phyloP scores from a whole-genome alignment of 1,139 yeast species.

The Blastobotrys proliferans region DNA sequence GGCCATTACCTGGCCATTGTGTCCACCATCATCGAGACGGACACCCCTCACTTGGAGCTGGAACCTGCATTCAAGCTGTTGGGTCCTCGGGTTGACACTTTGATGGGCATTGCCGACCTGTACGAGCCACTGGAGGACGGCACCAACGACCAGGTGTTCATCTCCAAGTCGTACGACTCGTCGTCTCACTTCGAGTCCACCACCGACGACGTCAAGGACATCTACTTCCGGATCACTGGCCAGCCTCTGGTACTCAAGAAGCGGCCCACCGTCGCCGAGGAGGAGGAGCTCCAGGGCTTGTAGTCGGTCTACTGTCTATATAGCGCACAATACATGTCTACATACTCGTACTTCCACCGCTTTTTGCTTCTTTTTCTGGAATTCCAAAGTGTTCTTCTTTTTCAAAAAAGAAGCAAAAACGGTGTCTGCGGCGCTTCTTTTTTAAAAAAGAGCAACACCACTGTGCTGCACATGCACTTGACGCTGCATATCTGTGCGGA shows the following conservation, averaged over 20 bases:
- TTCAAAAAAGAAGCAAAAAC: no score
- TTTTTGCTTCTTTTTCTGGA: no score
- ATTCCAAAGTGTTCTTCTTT: no score
- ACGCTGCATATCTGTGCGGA: no score
- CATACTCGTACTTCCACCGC: no score
- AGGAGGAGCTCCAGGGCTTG: constrained; percentile 34
- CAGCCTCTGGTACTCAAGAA: constrained; percentile 83
- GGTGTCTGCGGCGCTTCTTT: no score
- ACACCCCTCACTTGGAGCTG: constrained; percentile 85
- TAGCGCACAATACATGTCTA: not conserved
- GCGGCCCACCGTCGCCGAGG: constrained; percentile 63
- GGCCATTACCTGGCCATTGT: constrained; percentile 91
- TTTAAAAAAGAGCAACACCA: no score
- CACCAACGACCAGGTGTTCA: constrained; percentile 66
- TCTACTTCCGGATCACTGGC: constrained; percentile 88
- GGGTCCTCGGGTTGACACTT: constrained; percentile 74
- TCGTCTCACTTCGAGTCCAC: constrained; percentile 94
- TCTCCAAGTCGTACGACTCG: constrained; percentile 90
- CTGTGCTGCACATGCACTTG: no score
- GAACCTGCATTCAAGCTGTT: constrained; percentile 92
- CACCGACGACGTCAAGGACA: constrained; percentile 94
- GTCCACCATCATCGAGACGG: constrained; percentile 92
- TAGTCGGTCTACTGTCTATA: not conserved
- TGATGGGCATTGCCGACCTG: constrained; percentile 91
- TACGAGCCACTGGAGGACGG: constrained; percentile 89